Evolutionary conservation across 306 rosid genomes (phyloP), one percentile per base, ranked within the genome.

Genomic region (Heteromeles arbutifolia): DNA sequence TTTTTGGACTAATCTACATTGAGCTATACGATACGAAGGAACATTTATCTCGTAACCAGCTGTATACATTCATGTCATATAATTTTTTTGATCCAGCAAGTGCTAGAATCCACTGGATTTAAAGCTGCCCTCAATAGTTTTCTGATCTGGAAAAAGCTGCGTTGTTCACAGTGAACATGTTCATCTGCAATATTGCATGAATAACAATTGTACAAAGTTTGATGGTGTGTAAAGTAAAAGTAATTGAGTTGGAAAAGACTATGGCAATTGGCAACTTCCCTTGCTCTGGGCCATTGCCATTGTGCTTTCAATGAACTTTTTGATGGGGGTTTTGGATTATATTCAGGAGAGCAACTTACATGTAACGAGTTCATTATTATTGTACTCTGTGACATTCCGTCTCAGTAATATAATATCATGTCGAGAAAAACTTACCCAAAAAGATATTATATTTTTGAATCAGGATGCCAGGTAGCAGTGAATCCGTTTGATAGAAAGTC

Each of bases 381-480:
- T 37, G 41, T 37, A 37, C 2, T 37, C 0, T 0, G 3, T 5
- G 21, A 50, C 4, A 15, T 50, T 5, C 5, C 1, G 6, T 0
- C 0, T 48, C 2, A 48, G 5, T 15, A 48, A 48, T 48, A 48
- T 0, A 48, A 48, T 48, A 41, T 50, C 0, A 17, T 6, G 1
- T 50, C 0, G 0, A 50, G 3, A 22, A 10, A 21, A 22, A 10
- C 28, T 57, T 57, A 41, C 1, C 3, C 0, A 41, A 37, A 37
- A 37, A 8, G 3, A 41, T 3, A 41, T 41, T 41, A 9, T 9
- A 41, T 41, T 9, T 41, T 41, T 9, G 12, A 41, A 41, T 41
- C 44, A 2, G 3, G 12, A 0, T 41, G 3, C 12, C 12, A 0
- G 12, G 0, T 41, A 41, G 0, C 12, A 41, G 3, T 8, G 44